Evolutionary conservation across 129 eudicot genomes (phyloP).

Genomic region (Flaveria linearis): DNA sequence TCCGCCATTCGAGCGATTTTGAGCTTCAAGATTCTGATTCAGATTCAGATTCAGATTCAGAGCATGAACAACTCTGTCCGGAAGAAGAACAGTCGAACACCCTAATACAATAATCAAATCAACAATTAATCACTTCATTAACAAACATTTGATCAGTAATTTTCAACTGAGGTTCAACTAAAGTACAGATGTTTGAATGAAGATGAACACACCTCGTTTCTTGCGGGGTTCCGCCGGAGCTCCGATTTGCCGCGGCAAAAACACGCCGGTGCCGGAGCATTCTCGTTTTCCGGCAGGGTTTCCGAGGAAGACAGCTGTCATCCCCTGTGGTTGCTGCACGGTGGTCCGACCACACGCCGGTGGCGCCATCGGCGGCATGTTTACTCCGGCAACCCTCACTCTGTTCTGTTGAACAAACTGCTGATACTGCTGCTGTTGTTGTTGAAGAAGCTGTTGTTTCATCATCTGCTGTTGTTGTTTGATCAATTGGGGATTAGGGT

Average conservation of each 20-base stretch:
- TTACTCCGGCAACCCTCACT: constrained; percentile 26
- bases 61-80: constrained; percentile 72
- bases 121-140: neutral
- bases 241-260: constrained; percentile 69
- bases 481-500: constrained; percentile 39
- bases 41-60: constrained; percentile 51
- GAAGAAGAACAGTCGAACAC: constrained; percentile 62
- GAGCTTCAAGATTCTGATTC: constrained; percentile 45
- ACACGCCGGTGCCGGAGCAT: constrained; percentile 83
- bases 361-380: constrained; percentile 11
- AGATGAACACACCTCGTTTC: constrained; percentile 48
- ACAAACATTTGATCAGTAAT: neutral
- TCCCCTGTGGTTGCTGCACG: constrained; percentile 57
- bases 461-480: constrained; percentile 47
- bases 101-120: constrained; percentile 23
- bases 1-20: constrained; percentile 24
- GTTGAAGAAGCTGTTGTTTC: constrained; percentile 34
- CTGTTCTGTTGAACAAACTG: constrained; percentile 36
- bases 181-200: neutral
- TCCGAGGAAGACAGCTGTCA: constrained; percentile 69
- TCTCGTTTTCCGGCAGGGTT: constrained; percentile 56
- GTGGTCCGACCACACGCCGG: constrained; percentile 66
- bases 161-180: neutral
- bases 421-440: constrained; percentile 27
- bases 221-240: constrained; percentile 58